Conservation (phyloP, 2,329 filamentous ascomycete species). For the Cordyceps javanica region DNA sequence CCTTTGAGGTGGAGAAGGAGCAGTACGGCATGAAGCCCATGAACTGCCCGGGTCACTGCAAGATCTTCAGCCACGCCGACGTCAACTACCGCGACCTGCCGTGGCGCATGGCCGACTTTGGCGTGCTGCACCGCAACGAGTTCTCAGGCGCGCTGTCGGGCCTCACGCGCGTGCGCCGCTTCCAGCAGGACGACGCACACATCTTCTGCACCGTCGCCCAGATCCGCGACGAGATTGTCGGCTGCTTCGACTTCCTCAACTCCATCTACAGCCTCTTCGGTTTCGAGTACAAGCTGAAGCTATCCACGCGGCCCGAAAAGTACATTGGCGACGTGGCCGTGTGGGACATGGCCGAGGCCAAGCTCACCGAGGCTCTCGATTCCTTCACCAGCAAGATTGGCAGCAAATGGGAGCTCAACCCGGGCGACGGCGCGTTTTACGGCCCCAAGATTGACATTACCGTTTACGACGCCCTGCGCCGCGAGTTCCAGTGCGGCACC, state of each 20-base stretch:
- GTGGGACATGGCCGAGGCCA: conserved; percentile 83
- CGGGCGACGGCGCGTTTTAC: conserved; percentile 95
- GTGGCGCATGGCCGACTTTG: conserved; percentile 90
- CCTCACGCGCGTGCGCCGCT: conserved; percentile 84
- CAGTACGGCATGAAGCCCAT: conserved; percentile 77
- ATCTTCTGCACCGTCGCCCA: conserved; percentile 67
- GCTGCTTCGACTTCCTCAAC: conserved; percentile 80
- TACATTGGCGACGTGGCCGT: conserved; percentile 80
- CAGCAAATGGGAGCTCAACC: conserved; percentile 80
- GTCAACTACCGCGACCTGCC: conserved; percentile 82
- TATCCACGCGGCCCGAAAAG: conserved; percentile 85
- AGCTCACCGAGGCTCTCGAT: conserved; percentile 72
- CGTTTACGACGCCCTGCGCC: conserved; percentile 77
- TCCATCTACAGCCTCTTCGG: conserved; percentile 60
- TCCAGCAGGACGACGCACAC: conserved; percentile 94
- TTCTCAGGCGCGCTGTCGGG: conserved; percentile 86
- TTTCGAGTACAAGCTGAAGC: conserved; percentile 80
- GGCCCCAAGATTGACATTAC: conserved; percentile 98
- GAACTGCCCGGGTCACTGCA: conserved; percentile 95
- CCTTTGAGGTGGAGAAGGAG: conserved; percentile 71
- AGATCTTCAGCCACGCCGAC: conserved; percentile 78
- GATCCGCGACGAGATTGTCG: conserved; percentile 54
- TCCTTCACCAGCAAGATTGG: conserved; percentile 59
- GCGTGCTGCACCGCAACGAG: conserved; percentile 91
- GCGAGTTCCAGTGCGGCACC: conserved; percentile 59